Percentiles rank a stretch among this genome's conserved stretches.
Conservation (phyloP, 2,329 filamentous ascomycete genomes). For the Ophiostoma piceae region DNA sequence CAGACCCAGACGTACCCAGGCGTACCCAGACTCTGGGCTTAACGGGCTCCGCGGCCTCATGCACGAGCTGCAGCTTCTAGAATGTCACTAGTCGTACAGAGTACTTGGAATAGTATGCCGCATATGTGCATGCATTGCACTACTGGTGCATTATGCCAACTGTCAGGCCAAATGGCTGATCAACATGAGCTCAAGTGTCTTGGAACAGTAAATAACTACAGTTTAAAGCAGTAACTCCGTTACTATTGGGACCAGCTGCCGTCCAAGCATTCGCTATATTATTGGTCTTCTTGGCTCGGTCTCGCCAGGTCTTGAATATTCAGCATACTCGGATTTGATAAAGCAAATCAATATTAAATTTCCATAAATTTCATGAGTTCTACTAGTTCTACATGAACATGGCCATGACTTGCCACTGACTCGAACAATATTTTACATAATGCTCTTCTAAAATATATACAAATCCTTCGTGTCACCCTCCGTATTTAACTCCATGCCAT, state of each 20-base stretch:
- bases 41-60: background rate
- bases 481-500: background rate
- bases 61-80: background rate
- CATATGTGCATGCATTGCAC: background rate
- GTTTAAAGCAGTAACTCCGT: background rate
- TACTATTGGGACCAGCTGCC: background rate
- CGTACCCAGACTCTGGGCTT: background rate
- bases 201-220: background rate
- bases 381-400: background rate
- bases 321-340: background rate
- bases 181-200: background rate
- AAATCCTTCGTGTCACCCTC: background rate
- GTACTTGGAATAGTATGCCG: background rate
- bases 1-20: background rate
- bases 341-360: background rate
- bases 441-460: background rate
- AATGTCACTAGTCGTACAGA: background rate
- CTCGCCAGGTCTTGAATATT: background rate
- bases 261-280: background rate
- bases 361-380: background rate
- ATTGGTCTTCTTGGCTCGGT: background rate
- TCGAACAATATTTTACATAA: background rate
- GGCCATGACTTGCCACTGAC: background rate
- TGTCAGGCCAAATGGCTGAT: background rate
- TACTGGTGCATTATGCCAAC: background rate